Evolutionary conservation across 805 yeast genomes (phyloP).

Genomic region (Isabelozyma pseudorhagii): DNA sequence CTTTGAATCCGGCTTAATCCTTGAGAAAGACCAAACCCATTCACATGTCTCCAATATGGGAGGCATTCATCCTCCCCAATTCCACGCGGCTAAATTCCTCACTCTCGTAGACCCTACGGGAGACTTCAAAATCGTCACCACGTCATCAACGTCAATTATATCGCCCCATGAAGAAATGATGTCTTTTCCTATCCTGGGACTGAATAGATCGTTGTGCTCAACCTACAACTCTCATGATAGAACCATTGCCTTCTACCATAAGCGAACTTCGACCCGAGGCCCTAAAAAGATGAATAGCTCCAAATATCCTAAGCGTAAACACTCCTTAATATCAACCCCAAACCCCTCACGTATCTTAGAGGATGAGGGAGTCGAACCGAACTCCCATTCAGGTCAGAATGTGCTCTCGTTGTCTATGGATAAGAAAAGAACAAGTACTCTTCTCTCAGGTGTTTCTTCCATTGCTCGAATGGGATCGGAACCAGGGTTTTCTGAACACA

Average conservation of each 20-base stretch:
- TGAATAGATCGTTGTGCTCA: constrained; percentile 46
- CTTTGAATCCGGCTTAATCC: constrained; percentile 63
- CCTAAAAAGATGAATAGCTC: constrained; percentile 9
- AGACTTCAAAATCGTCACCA: constrained; percentile 68
- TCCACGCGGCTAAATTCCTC: constrained; percentile 44
- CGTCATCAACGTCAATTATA: constrained; percentile 67
- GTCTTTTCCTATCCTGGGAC: constrained; percentile 46
- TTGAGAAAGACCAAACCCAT: constrained; percentile 47
- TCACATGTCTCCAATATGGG: constrained; percentile 4
- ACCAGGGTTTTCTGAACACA: constrained; percentile 21
- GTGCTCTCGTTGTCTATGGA: constrained; percentile 36
- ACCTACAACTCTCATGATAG: constrained; percentile 50
- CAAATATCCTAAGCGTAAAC: constrained; percentile 19
- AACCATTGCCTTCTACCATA: constrained; percentile 52
- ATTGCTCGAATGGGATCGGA: constrained; percentile 45
- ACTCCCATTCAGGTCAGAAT: constrained; percentile 14
- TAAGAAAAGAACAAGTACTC: constrained; percentile 41
- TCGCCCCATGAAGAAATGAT: constrained; percentile 56
- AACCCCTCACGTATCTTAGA: constrained; percentile 42
- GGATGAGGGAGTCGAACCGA: constrained; percentile 26
- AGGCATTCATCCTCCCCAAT: constrained; percentile 14
- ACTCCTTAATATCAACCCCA: constrained; percentile 36
- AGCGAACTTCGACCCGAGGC: constrained; percentile 32
- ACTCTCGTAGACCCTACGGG: constrained; percentile 72
- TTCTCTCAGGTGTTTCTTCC: constrained; percentile 40